Conservation (phyloP, 805 yeast genomes). For the Saccharomycopsis babjevae region DNA sequence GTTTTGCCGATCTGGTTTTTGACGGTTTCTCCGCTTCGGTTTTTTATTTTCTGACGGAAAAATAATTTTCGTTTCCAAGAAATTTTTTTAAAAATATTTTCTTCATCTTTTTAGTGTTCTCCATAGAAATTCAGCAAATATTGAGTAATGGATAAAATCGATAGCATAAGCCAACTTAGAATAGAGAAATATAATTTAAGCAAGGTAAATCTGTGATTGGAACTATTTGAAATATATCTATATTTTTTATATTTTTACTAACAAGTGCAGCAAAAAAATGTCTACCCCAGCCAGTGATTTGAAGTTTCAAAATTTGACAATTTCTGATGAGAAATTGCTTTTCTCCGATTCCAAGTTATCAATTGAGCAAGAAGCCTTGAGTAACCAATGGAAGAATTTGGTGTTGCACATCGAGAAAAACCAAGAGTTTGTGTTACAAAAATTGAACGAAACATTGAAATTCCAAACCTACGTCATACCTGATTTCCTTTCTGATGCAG, state of each 20-base stretch:
- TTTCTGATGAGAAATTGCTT: constrained; percentile 12
- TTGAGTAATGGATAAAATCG: too few species aligned
- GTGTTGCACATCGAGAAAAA: constrained; percentile 6
- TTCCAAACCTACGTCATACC: constrained; percentile 64
- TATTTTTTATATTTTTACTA: too few species aligned
- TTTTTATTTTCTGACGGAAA: too few species aligned
- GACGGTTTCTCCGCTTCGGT: too few species aligned
- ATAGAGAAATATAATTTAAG: too few species aligned
- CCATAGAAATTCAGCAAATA: too few species aligned
- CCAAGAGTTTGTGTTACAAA: constrained; percentile 10
- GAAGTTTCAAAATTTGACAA: constrained; percentile 8
- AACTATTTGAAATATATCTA: too few species aligned
- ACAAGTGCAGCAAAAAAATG: neutral
- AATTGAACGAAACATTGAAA: constrained; percentile 63
- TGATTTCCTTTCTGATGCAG: constrained; percentile 56
- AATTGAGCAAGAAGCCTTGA: constrained; percentile 17
- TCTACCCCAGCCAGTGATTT: neutral
- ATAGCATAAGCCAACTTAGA: too few species aligned
- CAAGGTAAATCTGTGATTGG: neutral
- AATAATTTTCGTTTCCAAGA: too few species aligned
- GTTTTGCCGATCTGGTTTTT: too few species aligned
- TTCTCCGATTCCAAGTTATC: constrained; percentile 10
- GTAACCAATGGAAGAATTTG: constrained; percentile 14
- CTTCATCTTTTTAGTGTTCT: too few species aligned
- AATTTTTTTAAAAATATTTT: too few species aligned